phyloP scores from a whole-genome alignment of 768 basidiomycete genomes.

The Phaffia australis region DNA sequence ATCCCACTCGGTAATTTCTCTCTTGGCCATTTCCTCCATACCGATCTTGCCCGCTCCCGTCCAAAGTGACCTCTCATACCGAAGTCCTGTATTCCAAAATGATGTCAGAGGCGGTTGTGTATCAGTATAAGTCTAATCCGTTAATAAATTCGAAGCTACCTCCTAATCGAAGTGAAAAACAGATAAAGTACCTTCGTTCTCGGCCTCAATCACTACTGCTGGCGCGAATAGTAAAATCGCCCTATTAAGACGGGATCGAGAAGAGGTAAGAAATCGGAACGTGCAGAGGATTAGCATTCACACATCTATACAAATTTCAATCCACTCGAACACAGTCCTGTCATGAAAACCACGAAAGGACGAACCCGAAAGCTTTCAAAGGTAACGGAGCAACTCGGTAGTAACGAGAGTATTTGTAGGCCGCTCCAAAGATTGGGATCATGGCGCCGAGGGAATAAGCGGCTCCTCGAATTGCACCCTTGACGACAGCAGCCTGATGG shows the following conservation, averaged over 20 bases:
- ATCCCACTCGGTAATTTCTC: too few relatives aligned
- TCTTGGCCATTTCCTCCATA: neutral
- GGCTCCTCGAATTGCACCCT: constrained; percentile 5
- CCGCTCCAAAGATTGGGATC: constrained; percentile 1
- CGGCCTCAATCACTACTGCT: constrained; percentile 8
- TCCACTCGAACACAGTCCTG: too few relatives aligned
- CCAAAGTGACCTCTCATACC: constrained; percentile 1
- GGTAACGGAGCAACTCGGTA: constrained; percentile 4
- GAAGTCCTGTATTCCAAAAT: neutral
- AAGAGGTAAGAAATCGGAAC: neutral
- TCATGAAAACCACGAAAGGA: neutral
- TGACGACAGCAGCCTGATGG: constrained; percentile 9
- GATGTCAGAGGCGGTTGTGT: too few relatives aligned
- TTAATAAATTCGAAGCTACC: too few relatives aligned
- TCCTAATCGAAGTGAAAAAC: too few relatives aligned
- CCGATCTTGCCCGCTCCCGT: constrained; percentile 1
- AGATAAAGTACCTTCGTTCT: neutral
- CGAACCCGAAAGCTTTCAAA: constrained; percentile 11
- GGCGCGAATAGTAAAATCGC: constrained; percentile 1
- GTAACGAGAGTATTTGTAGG: neutral
- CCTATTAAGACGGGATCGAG: neutral
- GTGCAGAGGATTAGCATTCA: neutral
- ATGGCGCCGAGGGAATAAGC: neutral
- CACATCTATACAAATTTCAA: too few relatives aligned
- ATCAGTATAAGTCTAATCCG: too few relatives aligned